Base-by-base conservation (phyloP, 768 basidiomycete species). In the Rhodocollybia butyracea region DNA sequence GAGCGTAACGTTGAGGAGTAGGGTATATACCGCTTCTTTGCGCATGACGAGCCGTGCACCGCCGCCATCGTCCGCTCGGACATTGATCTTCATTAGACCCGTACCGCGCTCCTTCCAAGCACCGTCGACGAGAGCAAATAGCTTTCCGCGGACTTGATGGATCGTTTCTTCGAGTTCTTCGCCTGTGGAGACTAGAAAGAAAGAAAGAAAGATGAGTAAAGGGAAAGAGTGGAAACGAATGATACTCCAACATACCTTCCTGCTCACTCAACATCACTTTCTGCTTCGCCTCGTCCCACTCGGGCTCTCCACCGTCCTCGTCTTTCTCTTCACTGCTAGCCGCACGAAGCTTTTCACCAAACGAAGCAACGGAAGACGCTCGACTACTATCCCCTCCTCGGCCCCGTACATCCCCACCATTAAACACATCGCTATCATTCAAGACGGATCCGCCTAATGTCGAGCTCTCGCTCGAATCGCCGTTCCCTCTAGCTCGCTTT, bases 151-250 rank as follows among this genome's bases (percentile, higher is more conserved):
- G 17, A 86, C 85, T 70, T 88, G 86, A 67, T 83, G 81, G 46
- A 90, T 69, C 5, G 86, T 89, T 54, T 86, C 80, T 62, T 92
- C 90, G 21, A 89, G 88, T 66, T 92, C 90, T 68, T 92, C 90
- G 8, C 90, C 90, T 2, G 90, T 92, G 42, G 77, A 68, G 34
- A 88, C 88, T 89, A 59, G 17, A 60, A 40, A 12, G 30, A 15
- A 17, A 21, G 1, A 26, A 45, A 30, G 21, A 45, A 26, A 19
- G 15, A 24, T 21, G 19, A 21, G 43, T 12, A 21, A 55, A 26
- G 39, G 29, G 36, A 43, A 22, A 46, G 24, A 19, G 48, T 19
- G 46, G 51, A 10, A 55, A 56, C 48, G 21, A 51, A 31, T 13
- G 27, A 51, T 29, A 42, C 32, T 19, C 41, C 29, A 1, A 69